A percentile compares a stretch with the other conserved stretches of the same genome.
phyloP scores from a whole-genome alignment of 129 eudicot species.

The sunflower (Helianthus annuus) region DNA sequence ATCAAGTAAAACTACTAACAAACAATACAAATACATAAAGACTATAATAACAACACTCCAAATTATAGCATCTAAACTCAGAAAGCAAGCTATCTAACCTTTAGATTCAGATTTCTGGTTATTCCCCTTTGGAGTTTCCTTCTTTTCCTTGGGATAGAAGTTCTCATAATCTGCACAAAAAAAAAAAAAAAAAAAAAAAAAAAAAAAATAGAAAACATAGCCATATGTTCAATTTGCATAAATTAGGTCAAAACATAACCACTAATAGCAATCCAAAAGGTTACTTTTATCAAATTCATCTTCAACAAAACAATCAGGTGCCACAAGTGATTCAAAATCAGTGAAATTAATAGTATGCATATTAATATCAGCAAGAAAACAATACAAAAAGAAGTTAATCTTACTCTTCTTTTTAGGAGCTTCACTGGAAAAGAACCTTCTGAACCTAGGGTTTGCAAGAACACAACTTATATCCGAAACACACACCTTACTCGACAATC shows the following conservation, averaged over 20 bases:
- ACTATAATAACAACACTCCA: slow-evolving; percentile 4
- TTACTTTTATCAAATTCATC: slow-evolving; percentile 3
- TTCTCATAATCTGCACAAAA: slow-evolving; percentile 74
- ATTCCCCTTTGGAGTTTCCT: slow-evolving; percentile 73
- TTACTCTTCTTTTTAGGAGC: slow-evolving; percentile 90
- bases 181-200: slow-evolving; percentile 1
- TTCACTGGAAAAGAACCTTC: slow-evolving; percentile 63
- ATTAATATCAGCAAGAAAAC: background rate
- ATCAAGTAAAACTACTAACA: background rate
- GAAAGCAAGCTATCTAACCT: slow-evolving; percentile 45
- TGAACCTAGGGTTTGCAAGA: slow-evolving; percentile 66
- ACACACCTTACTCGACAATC: slow-evolving; percentile 26
- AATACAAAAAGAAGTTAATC: slow-evolving; percentile 15
- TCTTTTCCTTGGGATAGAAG: slow-evolving; percentile 76
- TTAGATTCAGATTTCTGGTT: slow-evolving; percentile 82
- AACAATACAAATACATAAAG: background rate
- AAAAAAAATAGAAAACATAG: too few relatives aligned
- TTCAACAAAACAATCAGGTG: background rate
- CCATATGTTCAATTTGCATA: slow-evolving; percentile 8
- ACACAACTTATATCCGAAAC: slow-evolving; percentile 46
- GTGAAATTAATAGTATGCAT: background rate
- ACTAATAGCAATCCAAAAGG: slow-evolving; percentile 4
- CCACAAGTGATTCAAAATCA: background rate
- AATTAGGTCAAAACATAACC: background rate
- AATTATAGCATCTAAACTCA: slow-evolving; percentile 12